Base-by-base conservation (phyloP, 768 basidiomycete genomes). In the Leccinum subtestaceum region DNA sequence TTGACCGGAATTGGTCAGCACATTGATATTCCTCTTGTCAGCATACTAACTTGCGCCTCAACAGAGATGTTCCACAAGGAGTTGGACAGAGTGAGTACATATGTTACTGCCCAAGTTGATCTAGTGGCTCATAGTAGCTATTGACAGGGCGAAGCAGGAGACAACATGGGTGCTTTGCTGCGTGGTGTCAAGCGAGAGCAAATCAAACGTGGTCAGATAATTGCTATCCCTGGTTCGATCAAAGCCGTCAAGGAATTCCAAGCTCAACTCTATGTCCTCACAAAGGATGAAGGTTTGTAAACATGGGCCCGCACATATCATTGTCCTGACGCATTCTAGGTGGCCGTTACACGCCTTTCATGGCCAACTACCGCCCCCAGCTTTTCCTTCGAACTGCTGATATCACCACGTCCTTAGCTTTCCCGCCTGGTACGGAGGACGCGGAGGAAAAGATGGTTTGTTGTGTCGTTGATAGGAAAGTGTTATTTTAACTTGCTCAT, bases 41-140 rank as follows among this genome's bases (percentile, higher is more conserved):
- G 46, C 29, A 21, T 52, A 49, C 60, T 67, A 27, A 66, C 19
- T 19, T 32, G 12, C 43, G 15, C 9, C 43, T 63, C 17, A 15
- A 53, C 65, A 95, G 96, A 98, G 77, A 98, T 97, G 93, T 98
- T 98, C 87, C 96, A 97, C 83, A 98, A 97, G 81, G 97, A 99
- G 78, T 85, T 99, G 56, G 97, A 99, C 38, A 87, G 95, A 57
- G 91, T 88, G 75, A 45, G 19, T 45, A 81, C 56, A n/a, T 45
- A 19, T 2, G 1, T 40, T 53, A 25, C 59, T 47, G 17, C 25
- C 11, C 11, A 34, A 27, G 21, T 13, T 15, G 19, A 55, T 45
- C 27, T 21, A 36, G 48, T 62, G 45, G 55, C 63, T 32, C 56
- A 60, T 47, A 29, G 52, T 53, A 29, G 43, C 19, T 47, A 6